Evolutionary conservation across 495 filamentous ascomycete species (phyloP).

Genomic region (Sordaria brevicollis): DNA sequence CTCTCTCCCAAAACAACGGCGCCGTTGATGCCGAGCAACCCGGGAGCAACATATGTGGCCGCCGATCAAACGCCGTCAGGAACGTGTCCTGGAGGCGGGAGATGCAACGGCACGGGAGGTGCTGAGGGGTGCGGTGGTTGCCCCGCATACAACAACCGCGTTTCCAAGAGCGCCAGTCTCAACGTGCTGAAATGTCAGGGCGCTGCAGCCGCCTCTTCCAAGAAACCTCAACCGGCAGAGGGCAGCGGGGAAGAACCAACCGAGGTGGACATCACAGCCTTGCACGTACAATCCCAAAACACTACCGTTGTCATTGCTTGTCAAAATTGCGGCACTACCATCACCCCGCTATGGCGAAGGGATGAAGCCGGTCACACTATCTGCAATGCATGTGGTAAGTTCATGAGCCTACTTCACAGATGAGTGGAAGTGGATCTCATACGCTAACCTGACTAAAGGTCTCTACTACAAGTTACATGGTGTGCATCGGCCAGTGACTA

Average conservation of each 20-base stretch:
- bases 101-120: constrained; percentile 93
- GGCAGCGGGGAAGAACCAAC: constrained; percentile 24
- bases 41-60: constrained; percentile 65
- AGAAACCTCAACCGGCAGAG: constrained; percentile 13
- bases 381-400: constrained; percentile 95
- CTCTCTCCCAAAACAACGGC: constrained; percentile 22
- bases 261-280: constrained; percentile 37
- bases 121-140: constrained; percentile 94
- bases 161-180: constrained; percentile 75
- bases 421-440: background rate
- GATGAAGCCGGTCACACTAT: constrained; percentile 95
- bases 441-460: constrained; percentile 39
- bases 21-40: constrained; percentile 26
- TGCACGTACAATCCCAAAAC: constrained; percentile 36
- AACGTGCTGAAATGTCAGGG: constrained; percentile 41
- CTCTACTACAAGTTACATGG: constrained; percentile 97
- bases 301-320: constrained; percentile 81
- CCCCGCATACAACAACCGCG: constrained; percentile 92
- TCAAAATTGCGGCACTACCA: constrained; percentile 94
- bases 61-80: constrained; percentile 62
- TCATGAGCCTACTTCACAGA: background rate
- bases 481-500: constrained; percentile 79
- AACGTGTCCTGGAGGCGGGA: constrained; percentile 91
- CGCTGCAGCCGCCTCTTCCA: constrained; percentile 10
- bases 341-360: constrained; percentile 91